Conservation (phyloP, 108 stramenopile species). For the Nitzschia sp. region DNA sequence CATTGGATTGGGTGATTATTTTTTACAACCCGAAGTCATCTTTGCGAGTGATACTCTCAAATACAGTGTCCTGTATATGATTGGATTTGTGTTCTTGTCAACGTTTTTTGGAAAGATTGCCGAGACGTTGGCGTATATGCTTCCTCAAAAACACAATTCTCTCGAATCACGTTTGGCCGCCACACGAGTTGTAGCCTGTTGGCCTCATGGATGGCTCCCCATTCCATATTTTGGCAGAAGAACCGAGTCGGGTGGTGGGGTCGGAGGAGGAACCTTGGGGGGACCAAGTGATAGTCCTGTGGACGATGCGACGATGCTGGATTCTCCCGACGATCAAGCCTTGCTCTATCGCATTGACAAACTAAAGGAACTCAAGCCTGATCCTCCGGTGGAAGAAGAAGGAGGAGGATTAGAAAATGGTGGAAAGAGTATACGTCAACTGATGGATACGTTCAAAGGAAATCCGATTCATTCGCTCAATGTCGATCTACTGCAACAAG, state of each 20-base stretch:
- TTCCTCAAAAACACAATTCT: constrained; percentile 6
- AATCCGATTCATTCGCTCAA: neutral
- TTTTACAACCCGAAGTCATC: constrained; percentile 49
- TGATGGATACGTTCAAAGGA: neutral
- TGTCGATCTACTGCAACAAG: constrained; percentile 5
- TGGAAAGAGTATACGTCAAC: neutral
- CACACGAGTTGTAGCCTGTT: constrained; percentile 2
- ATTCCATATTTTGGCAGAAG: neutral
- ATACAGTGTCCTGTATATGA: constrained; percentile 29
- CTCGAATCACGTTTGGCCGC: constrained; percentile 1
- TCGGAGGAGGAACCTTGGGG: no score
- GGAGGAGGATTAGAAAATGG: neutral
- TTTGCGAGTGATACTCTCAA: constrained; percentile 35
- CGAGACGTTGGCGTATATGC: neutral
- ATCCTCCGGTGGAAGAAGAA: neutral
- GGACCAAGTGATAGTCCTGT: neutral
- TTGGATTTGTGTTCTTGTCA: constrained; percentile 47
- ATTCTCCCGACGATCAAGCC: constrained; percentile 10
- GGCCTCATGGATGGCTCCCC: constrained; percentile 5
- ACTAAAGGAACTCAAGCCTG: constrained; percentile 6
- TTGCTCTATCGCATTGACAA: constrained; percentile 7
- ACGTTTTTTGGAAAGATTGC: constrained; percentile 43
- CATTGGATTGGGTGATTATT: constrained; percentile 54
- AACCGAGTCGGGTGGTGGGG: no score
- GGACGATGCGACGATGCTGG: neutral